Evolutionary conservation across 1,139 yeast genomes (phyloP), one percentile per base, ranked within the genome.

Genomic region (Candida anutae): DNA sequence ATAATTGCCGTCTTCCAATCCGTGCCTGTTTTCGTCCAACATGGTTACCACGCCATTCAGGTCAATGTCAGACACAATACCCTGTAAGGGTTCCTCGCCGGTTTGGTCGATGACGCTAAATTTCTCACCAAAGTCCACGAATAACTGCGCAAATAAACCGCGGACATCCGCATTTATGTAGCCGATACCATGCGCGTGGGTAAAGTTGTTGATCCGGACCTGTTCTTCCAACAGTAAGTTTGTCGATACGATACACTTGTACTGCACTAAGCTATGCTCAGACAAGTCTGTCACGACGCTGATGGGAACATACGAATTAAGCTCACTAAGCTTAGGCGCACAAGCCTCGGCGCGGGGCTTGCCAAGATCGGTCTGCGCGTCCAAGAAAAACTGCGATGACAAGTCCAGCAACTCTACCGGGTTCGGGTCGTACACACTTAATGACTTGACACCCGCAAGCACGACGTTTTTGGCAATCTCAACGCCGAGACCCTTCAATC

Each of bases 381-480:
- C 49, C 29, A 93, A 66, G 55, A 88, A 90, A 63, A 87, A 90
- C 53, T 90, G 98, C 9, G 95, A 67, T 1, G 95, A 82, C 36
- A 93, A 67, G 51, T 90, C 98, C 29, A 61, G 67, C 28, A 85
- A 43, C 35, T 65, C 56, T 13, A 82, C 80, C 0, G 76, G 72
- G 11, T 62, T 65, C 12, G 95, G 95, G 50, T 90, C 99, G 50
- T 79, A 83, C 24, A 90, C 58, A n/a, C 93, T 69, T 44, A 90
- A 64, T 12, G 94, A 80, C 60, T 90, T 93, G 44, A 90, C 98
- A 43, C 99, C 99, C 3, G 98, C 98, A 31, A 90, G 69, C 0
- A 95, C 94, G 32, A 90, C 85, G 56, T 90, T 90, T 58, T 90
- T 93, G 22, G 98, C 96, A 36, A 90, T 87, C 56, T 90, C 99